Evolutionary conservation across 257 asterid genomes (phyloP).

Genomic region (Prunella vulgaris): DNA sequence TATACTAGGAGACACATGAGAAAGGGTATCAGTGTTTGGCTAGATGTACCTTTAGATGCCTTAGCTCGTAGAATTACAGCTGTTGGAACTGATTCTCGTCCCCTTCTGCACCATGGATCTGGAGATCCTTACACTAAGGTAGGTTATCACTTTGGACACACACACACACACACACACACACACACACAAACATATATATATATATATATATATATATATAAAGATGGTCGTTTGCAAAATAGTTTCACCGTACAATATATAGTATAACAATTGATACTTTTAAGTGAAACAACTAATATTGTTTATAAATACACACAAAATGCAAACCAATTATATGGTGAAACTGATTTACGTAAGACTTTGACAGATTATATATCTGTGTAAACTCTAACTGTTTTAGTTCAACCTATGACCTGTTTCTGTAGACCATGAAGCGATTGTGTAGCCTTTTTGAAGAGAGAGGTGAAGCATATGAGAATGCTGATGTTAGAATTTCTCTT

Average conservation of each 20-base stretch:
- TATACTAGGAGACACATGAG: conserved; percentile 72
- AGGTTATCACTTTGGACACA: background rate
- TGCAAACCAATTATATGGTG: background rate
- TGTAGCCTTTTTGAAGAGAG: conserved; percentile 59
- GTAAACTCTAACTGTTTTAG: background rate
- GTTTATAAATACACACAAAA: too few relatives aligned
- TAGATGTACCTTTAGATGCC: conserved; percentile 89
- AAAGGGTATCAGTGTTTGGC: conserved; percentile 82
- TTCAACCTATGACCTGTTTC: background rate
- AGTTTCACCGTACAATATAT: too few relatives aligned
- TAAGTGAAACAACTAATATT: too few relatives aligned
- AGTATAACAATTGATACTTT: too few relatives aligned
- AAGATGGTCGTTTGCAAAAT: too few relatives aligned
- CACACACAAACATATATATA: too few relatives aligned
- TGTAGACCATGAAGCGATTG: conserved; percentile 70
- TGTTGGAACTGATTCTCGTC: conserved; percentile 76
- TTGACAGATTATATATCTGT: background rate
- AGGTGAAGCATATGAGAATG: conserved; percentile 77
- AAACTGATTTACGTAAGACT: background rate
- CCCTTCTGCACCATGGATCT: conserved; percentile 61
- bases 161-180: too few relatives aligned
- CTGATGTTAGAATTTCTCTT: conserved; percentile 64
- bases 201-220: too few relatives aligned
- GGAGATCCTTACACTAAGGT: conserved; percentile 80
- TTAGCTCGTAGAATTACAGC: conserved; percentile 75